Conservation (phyloP, 352 stramenopile genomes). For the Phytophthora pinifolia region DNA sequence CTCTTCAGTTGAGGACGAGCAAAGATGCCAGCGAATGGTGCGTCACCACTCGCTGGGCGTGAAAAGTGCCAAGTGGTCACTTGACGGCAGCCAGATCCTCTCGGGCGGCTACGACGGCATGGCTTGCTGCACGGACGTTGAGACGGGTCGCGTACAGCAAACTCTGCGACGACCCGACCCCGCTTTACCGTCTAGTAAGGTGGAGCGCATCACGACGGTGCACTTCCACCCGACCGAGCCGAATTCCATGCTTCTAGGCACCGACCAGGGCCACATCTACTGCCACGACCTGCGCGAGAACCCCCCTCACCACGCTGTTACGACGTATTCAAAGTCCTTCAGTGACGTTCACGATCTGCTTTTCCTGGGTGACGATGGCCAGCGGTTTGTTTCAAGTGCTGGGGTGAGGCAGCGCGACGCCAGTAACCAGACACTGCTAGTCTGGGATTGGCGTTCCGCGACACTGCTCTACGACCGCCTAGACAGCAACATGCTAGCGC, state of each 20-base stretch:
- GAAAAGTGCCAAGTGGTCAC: constrained; percentile 57
- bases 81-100: constrained; percentile 41
- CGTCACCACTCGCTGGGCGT: constrained; percentile 42
- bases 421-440: constrained; percentile 63
- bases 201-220: constrained; percentile 37
- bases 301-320: background rate
- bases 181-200: constrained; percentile 1
- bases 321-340: constrained; percentile 31
- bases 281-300: constrained; percentile 40
- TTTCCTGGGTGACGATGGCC: constrained; percentile 34
- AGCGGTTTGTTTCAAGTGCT: constrained; percentile 55
- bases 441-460: constrained; percentile 57
- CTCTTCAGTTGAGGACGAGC: background rate
- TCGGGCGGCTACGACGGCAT: constrained; percentile 48
- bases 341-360: constrained; percentile 59
- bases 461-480: constrained; percentile 51
- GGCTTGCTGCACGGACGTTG: constrained; percentile 31
- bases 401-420: constrained; percentile 37
- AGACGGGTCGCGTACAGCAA: constrained; percentile 26
- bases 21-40: constrained; percentile 15
- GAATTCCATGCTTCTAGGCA: constrained; percentile 37
- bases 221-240: constrained; percentile 31
- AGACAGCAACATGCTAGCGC: constrained; percentile 44
- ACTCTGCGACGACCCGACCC: constrained; percentile 9
- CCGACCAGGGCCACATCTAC: constrained; percentile 34